These are phyloP conservation scores for Aquanectria penicillioides DNA, from an alignment of 2,329 filamentous ascomycete genomes.

Conservation along the genomic window DNA sequence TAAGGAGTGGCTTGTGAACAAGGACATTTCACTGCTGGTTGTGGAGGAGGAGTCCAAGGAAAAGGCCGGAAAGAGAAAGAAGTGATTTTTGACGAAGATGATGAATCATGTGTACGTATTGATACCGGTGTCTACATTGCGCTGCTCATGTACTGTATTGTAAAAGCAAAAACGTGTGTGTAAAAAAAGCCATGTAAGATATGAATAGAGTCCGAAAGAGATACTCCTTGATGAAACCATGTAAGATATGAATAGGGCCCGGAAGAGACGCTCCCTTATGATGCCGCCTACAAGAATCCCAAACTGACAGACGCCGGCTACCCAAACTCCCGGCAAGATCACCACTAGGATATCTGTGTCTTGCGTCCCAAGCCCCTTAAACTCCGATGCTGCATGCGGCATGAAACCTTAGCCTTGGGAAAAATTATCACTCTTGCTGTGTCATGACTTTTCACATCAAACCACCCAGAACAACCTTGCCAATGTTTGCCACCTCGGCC, in stretches of 20 bases:
- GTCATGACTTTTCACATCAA: constrained; percentile 66
- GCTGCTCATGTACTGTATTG: too few relatives aligned
- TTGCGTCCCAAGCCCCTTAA: constrained; percentile 28
- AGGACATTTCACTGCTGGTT: constrained; percentile 78
- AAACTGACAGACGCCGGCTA: neutral
- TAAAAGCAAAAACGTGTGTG: too few relatives aligned
- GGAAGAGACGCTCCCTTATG: neutral
- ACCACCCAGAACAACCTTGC: constrained; percentile 89
- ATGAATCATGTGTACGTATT: constrained; percentile 1
- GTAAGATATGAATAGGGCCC: constrained; percentile 1
- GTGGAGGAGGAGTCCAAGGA: constrained; percentile 65
- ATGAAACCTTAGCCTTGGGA: constrained; percentile 9
- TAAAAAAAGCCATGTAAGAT: constrained; percentile 4
- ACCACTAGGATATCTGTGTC: constrained; percentile 33
- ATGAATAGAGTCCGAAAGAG: neutral
- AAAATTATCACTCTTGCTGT: constrained; percentile 7
- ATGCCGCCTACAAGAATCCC: constrained; percentile 10
- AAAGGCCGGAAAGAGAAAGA: constrained; percentile 22
- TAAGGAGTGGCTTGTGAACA: constrained; percentile 76
- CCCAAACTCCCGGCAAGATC: constrained; percentile 34
- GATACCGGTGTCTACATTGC: constrained; percentile 13
- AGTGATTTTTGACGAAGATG: constrained; percentile 3
- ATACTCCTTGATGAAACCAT: constrained; percentile 8
- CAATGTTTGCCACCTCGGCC: constrained; percentile 84
- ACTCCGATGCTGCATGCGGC: constrained; percentile 29